Base-by-base conservation (phyloP, 2,329 filamentous ascomycete species). In the Apiospora hydei region DNA sequence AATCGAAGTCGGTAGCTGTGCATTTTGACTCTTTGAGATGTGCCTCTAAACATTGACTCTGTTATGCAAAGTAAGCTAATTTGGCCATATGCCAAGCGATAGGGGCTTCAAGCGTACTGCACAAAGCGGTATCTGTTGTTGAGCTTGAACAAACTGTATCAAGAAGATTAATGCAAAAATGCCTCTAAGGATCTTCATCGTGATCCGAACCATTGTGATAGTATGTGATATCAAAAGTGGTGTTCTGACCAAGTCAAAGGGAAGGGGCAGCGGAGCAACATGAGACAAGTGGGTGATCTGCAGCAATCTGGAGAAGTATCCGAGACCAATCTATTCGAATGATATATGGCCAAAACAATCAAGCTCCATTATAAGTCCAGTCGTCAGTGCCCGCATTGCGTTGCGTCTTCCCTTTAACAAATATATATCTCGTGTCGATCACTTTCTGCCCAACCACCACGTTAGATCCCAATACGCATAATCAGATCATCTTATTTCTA, bases 41-140 rank as follows among this genome's bases (percentile, higher is more conserved):
- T 21, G 57, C 41, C 21, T 64, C 57, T 24, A 64, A 34, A 41
- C 57, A 64, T 64, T 21, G 34, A 41, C 34, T 64, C 57, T 64
- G 57, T 64, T 0, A 14, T 14, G n/a, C 57, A n/a, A 7, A 7
- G 34, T 64, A 5, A 64, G 57, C 57, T 1, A 8, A 3, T 24
- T 4, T 41, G 57, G 4, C 14, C 30, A n/a, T 10, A 11, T 18
- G 4, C 8, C 3, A 14, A n/a, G 3, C 10, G 13, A 6, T 41
- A 1, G 13, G 8, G 10, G 1, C 7, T 64, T 2, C 10, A 2
- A 41, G 21, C 57, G 10, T 64, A 64, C 57, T 34, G 57, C 34
- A 10, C 57, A 64, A 11, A 64, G 30, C 11, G 57, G 57, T 34
- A 64, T 64, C n/a, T 34, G 14, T 11, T 64, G 57, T n/a, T 64